These are phyloP conservation scores for Pleurotus cornucopiae DNA, from an alignment of 768 basidiomycete genomes.

Conservation along the genomic window DNA sequence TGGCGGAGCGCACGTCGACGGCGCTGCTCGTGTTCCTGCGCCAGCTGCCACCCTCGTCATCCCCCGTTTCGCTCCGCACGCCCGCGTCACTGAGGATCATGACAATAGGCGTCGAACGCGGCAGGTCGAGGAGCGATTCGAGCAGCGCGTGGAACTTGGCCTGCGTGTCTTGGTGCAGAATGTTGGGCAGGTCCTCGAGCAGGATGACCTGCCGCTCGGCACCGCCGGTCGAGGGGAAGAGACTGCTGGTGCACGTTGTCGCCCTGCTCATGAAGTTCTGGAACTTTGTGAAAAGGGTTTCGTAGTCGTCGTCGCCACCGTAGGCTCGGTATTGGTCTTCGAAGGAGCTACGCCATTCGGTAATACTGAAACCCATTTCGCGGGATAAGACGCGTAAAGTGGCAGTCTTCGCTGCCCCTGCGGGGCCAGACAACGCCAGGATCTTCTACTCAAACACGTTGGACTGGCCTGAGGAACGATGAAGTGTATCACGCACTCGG, in stretches of 20 bases:
- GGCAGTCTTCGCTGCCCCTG: slow-evolving; percentile 89
- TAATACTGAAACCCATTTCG: slow-evolving; percentile 73
- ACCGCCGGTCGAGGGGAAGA: slow-evolving; percentile 18
- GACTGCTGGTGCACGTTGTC: slow-evolving; percentile 53
- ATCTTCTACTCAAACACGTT: slow-evolving; percentile 52
- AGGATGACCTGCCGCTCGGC: slow-evolving; percentile 60
- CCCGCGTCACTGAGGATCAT: slow-evolving; percentile 84
- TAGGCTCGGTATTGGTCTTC: slow-evolving; percentile 37
- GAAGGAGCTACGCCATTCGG: slow-evolving; percentile 79
- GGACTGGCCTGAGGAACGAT: not conserved
- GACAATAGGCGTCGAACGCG: slow-evolving; percentile 60
- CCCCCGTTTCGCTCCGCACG: slow-evolving; percentile 61
- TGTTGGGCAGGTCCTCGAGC: slow-evolving; percentile 88
- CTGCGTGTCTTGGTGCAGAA: slow-evolving; percentile 69
- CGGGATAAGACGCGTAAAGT: slow-evolving; percentile 70
- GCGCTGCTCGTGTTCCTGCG: slow-evolving; percentile 35
- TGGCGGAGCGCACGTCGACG: slow-evolving; percentile 63
- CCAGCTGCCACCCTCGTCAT: slow-evolving; percentile 43
- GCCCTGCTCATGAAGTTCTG: slow-evolving; percentile 72
- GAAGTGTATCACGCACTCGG: slow-evolving; percentile 44
- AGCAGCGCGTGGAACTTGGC: slow-evolving; percentile 70
- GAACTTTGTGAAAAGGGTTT: slow-evolving; percentile 63
- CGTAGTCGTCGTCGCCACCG: slow-evolving; percentile 20
- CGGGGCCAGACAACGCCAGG: slow-evolving; percentile 80
- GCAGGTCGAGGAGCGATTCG: slow-evolving; percentile 44